Evolutionary conservation across 139 green algal species (phyloP), one percentile per base, ranked within the genome.

Genomic region (Tetradesmus lagerheimii): DNA sequence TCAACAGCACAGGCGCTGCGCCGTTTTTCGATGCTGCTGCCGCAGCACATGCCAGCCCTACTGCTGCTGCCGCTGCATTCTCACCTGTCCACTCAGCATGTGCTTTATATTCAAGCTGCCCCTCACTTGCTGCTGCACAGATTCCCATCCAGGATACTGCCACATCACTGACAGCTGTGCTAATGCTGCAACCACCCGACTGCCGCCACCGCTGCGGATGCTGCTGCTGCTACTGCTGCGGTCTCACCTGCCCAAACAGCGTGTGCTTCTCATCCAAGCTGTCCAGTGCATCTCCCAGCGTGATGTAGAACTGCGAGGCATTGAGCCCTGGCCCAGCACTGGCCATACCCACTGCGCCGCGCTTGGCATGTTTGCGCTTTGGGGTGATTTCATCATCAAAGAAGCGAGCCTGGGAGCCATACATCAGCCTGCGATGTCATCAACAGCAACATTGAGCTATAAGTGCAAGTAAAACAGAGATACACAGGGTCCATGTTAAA

Each of bases 181-280:
- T 64, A 14, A 0, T 64, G 50, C 50, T 27, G 12, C 50, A 64
- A 20, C 2, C 50, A 20, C 3, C 15, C 50, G 2, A 64, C 50
- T 64, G 50, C 50, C 25, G 50, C 14, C 25, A 14, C 2, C 14
- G 50, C 50, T 64, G 50, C 50, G 20, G 50, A 0, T 25, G 0
- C 57, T 71, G 57, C 57, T 31, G 57, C 57, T 71, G 57, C 57
- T 71, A 23, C 57, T 71, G 57, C 57, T 71, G 57, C 57, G n/a
- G 16, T 4, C 14, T 71, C 79, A 97, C 95, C 91, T 97, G 91
- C 1, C 97, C 97, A 95, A 99, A 99, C 25, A 99, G 79, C 20
- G 98, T 99, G 91, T 99, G 97, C 89, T 97, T 98, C 41, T 95
- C 97, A 88, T 99, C 98, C 66, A 99, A 93, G 81, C 89, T 96